phyloP scores from a whole-genome alignment of 2,329 filamentous ascomycete species.

The Xylogone sp. region DNA sequence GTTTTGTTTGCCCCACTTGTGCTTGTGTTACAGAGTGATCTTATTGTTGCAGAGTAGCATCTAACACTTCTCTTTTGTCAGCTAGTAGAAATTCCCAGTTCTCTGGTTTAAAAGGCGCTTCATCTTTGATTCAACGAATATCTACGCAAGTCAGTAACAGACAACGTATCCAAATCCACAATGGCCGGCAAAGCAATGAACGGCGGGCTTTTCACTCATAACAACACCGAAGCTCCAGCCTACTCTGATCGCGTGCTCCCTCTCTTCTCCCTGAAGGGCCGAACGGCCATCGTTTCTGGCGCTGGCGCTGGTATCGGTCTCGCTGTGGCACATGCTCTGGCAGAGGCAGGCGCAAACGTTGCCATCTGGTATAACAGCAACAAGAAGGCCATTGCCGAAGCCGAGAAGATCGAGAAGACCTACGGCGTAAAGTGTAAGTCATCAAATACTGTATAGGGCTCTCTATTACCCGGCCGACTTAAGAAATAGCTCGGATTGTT shows the following conservation, averaged over 20 bases:
- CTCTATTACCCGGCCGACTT: too few relatives aligned
- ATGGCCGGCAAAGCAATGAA: conserved; percentile 17
- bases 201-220: conserved; percentile 49
- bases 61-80: too few relatives aligned
- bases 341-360: conserved; percentile 69
- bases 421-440: conserved; percentile 65
- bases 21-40: background rate
- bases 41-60: too few relatives aligned
- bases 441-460: background rate
- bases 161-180: background rate
- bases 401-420: conserved; percentile 58
- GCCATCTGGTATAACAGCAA: conserved; percentile 72
- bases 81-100: background rate
- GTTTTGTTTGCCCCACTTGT: too few relatives aligned
- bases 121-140: background rate
- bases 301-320: conserved; percentile 68
- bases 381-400: conserved; percentile 57
- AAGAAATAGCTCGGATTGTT: conserved; percentile 4
- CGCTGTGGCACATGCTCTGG: conserved; percentile 58
- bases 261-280: conserved; percentile 66
- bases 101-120: background rate
- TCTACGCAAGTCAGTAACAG: background rate
- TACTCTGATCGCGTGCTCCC: conserved; percentile 51
- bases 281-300: conserved; percentile 67
- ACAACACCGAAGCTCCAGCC: conserved; percentile 47